Base-by-base conservation (phyloP, 768 basidiomycete species). In the Mycena latifolia region DNA sequence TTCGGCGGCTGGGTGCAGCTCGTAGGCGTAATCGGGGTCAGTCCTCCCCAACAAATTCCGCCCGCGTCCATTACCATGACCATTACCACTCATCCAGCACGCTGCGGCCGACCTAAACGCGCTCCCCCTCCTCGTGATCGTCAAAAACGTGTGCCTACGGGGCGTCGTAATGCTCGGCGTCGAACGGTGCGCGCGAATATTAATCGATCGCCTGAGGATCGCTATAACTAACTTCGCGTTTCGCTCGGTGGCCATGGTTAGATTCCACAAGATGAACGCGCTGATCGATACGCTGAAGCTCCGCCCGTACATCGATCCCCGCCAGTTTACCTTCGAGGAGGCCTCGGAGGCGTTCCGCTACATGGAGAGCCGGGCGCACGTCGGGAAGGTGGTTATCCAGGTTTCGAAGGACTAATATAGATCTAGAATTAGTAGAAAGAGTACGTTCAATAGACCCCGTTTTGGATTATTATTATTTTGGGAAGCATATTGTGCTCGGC, bases 301-400 rank as follows among this genome's bases (percentile, higher is more conserved):
- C 15, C 76, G 71, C 35, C 84, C 84, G 4, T 77, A 84, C 37
- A 71, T 85, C 46, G 82, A 85, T 75, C n/a, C 47, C 15, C 81
- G 78, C 76, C 80, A 84, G 9, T 86, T 86, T 75, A 55, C 74
- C 37, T 86, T 85, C 67, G 81, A 82, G 29, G 68, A 86, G 39
- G 71, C 79, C 7, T 69, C 74, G 27, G 78, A 79, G 35, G 85
- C 85, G 6, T 86, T 82, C 70, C 71, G 77, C 52, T 82, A 84
- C 69, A 75, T 84, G 70, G 76, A 80, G 62, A 77, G 77, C 8
- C 82, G 83, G 59, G 76, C 79, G 63, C 83, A 86, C 67, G 80
- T 85, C 9, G 85, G 85, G 39, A 86, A 86, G 75, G 81, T 86
- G 12, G 80, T 82, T 17, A 78, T 84, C 50, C 77, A 76, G 73